Base-by-base conservation (phyloP, 225 moss, liverwort and hornwort species). In the Bryum argenteum region DNA sequence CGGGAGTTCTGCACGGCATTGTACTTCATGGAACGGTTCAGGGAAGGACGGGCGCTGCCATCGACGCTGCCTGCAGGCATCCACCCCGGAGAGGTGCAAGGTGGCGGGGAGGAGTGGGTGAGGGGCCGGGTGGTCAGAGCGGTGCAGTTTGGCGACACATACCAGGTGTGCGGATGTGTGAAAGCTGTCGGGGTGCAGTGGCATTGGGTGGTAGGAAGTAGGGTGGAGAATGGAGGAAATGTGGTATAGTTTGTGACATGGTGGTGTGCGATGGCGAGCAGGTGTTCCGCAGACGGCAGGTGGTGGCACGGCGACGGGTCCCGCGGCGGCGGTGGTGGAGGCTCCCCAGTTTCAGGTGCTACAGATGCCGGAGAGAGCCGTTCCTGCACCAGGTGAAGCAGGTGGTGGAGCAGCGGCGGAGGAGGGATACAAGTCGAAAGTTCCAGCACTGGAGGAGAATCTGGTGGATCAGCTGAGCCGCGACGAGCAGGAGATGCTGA, bases 401-500 rank as follows among this genome's bases (percentile, higher is more conserved):
- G 76, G 64, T 68, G 66, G 77, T 4, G 86, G 62, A 44, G 70
- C 64, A 38, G 47, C 83, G 33, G 79, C 44, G 26, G 77, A 59
- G 60, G 83, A 75, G 8, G 79, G 81, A 71, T 94, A 89, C 74
- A 90, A 87, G 76, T 92, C 98, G 22, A 94, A 85, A 77, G 92
- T 91, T 48, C 98, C 98, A 33, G 83, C 61, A 24, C 76, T 98
- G 84, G 98, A 94, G 51, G 79, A 43, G 17, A 53, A 90, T 70
- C 63, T 89, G 69, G 88, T 98, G 66, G 85, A 85, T 78, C 98
- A 98, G 80, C 77, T 98, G 9, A 83, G 88, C 69, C 94, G 77
- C 52, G 94, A 94, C 77, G 94, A 98, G 82, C 94, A 94, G 76
- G 94, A 94, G 78, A 92, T 89, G 75, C 78, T 94, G 71, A 98